These are phyloP conservation scores for Heliamphora pulchella DNA, from an alignment of 179 eudicot genomes.

Conservation along the genomic window DNA sequence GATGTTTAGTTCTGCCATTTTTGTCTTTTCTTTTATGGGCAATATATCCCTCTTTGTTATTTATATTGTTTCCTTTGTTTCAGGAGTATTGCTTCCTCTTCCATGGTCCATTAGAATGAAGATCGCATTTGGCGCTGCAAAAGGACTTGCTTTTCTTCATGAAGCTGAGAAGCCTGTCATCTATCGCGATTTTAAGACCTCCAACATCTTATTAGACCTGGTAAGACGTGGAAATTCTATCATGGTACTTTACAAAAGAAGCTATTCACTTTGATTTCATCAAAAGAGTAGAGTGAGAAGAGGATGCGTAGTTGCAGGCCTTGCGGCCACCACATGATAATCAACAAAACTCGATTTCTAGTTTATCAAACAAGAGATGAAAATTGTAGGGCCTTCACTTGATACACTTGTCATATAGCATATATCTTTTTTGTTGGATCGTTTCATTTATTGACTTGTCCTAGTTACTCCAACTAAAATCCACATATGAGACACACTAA, in stretches of 20 bases:
- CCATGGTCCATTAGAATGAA: slow-evolving; percentile 89
- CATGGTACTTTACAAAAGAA: neutral
- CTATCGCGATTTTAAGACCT: slow-evolving; percentile 94
- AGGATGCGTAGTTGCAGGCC: neutral
- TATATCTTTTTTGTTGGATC: neutral
- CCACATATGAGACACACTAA: neutral
- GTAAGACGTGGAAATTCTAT: slow-evolving; percentile 28
- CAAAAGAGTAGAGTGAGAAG: neutral
- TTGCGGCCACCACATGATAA: neutral
- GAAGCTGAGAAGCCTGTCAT: slow-evolving; percentile 83
- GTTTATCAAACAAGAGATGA: neutral
- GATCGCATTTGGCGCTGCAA: slow-evolving; percentile 85
- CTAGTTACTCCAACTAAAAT: neutral
- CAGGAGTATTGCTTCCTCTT: slow-evolving; percentile 89
- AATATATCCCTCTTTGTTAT: neutral
- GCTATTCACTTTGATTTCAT: neutral
- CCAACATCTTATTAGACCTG: slow-evolving; percentile 75
- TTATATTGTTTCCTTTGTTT: slow-evolving; percentile 8
- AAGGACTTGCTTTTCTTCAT: slow-evolving; percentile 93
- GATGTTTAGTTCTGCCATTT: neutral
- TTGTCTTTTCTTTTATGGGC: neutral
- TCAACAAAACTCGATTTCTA: neutral
- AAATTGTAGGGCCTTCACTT: neutral
- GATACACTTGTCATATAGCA: neutral
- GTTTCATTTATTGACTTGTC: neutral